Percentiles rank a stretch among this genome's conserved stretches.
phyloP scores from a whole-genome alignment of 2,329 filamentous ascomycete species.

The Clonostachys rosea region DNA sequence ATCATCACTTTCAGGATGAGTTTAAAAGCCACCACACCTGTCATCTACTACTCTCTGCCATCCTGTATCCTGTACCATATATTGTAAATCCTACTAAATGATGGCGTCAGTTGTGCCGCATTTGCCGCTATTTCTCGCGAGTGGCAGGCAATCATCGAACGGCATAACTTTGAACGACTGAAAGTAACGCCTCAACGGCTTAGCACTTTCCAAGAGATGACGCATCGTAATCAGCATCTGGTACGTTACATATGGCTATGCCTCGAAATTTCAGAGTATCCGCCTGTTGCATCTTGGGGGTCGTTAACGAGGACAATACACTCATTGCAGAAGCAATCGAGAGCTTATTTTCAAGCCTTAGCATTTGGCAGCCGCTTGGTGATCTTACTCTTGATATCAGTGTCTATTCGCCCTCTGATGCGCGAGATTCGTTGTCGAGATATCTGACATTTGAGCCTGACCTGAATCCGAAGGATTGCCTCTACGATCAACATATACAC shows the following conservation, averaged over 20 bases:
- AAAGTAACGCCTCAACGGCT: constrained; percentile 18
- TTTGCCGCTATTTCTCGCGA: constrained; percentile 20
- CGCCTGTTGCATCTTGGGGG: constrained; percentile 6
- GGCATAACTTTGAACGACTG: constrained; percentile 19
- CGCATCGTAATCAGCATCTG: constrained; percentile 16
- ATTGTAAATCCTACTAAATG: no score
- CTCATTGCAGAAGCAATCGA: background rate
- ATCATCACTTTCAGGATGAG: no score
- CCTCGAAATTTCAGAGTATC: constrained; percentile 10
- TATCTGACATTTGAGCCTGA: constrained; percentile 14
- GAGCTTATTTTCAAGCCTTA: constrained; percentile 19
- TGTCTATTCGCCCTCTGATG: constrained; percentile 27
- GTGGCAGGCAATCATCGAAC: constrained; percentile 20
- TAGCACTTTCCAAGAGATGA: constrained; percentile 15
- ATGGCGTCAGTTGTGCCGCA: background rate
- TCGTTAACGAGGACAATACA: background rate
- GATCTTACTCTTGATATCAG: constrained; percentile 28
- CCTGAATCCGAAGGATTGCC: background rate
- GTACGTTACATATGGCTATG: constrained; percentile 13
- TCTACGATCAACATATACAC: background rate
- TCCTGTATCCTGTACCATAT: no score
- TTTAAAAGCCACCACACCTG: no score
- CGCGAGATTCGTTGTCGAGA: constrained; percentile 24
- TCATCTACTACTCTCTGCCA: no score
- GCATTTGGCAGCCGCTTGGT: constrained; percentile 20